Evolutionary conservation across 148 eudicot species (phyloP), one percentile per base, ranked within the genome.

Genomic region (Talinum fruticosum): DNA sequence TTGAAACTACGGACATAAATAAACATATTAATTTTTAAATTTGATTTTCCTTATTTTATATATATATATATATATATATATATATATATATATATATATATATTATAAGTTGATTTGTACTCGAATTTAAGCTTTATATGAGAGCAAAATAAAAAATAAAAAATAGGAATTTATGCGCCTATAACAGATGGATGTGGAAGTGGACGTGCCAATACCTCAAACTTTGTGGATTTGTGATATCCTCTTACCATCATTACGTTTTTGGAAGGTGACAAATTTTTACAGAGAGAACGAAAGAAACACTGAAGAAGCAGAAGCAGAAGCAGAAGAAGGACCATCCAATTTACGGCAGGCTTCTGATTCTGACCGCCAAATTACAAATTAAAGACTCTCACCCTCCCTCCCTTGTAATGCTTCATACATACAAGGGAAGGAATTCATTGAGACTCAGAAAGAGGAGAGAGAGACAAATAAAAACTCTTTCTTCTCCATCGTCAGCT

Each of bases 331-430:
- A 66, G 15, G 37, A 32, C 21, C 19, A 66, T 14, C 1, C 13
- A 18, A 0, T 30, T 66, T 18, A 51, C 57, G n/a, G n/a, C n/a
- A 59, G 28, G n/a, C 12, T 59, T 23, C 29, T 59, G 10, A 8
- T 67, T 67, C 71, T 67, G 71, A 67, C 71, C 71, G 71, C 71
- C 71, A 67, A 67, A 67, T 18, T 67, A 67, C 71, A 67, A 67
- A 67, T 32, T 30, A 66, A 15, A 66, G 69, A 66, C 70, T 2
- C 70, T 2, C 71, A 19, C 26, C 41, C 70, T 5, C 37, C 36
- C 23, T 38, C n/a, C 69, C 23, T 51, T 16, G n/a, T n/a, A 49
- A 14, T 0, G 19, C 57, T 15, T 18, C 21, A 41, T 41, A 41
- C 10, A 41, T 51, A 18, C 57, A 18, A 1, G 16, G 19, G 4